These are phyloP conservation scores for Herpetomonas muscarum DNA, from an alignment of 208 protist species.

Conservation along the genomic window DNA sequence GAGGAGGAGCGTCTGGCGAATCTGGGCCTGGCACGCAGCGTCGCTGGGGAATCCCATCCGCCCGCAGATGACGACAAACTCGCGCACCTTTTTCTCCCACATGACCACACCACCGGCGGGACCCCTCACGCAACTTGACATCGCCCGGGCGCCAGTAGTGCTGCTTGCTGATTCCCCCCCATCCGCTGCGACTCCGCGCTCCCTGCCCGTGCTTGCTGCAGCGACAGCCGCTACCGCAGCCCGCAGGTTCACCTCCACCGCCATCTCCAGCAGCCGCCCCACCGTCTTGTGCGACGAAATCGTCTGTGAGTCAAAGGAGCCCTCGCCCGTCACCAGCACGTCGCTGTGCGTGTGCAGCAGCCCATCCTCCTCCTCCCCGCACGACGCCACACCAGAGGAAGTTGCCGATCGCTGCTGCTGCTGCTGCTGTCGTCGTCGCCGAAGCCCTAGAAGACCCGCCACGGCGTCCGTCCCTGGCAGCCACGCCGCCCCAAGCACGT, in stretches of 20 bases:
- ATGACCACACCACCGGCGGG: not conserved
- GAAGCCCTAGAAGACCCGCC: slow-evolving; percentile 34
- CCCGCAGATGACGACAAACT: slow-evolving; percentile 33
- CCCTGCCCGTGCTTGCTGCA: not conserved
- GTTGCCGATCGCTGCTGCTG: not conserved
- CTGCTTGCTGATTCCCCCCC: not conserved
- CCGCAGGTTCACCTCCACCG: slow-evolving; percentile 52
- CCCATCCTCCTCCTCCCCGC: slow-evolving; percentile 11
- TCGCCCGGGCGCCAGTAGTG: too few relatives aligned
- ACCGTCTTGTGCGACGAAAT: slow-evolving; percentile 67
- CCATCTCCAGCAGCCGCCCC: slow-evolving; percentile 65
- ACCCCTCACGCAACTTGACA: too few relatives aligned
- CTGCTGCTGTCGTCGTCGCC: not conserved
- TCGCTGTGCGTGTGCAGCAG: slow-evolving; percentile 29
- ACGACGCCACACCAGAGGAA: not conserved
- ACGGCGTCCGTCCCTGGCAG: slow-evolving; percentile 60
- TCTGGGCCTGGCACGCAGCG: slow-evolving; percentile 9
- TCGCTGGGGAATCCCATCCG: slow-evolving; percentile 24
- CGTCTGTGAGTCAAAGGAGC: slow-evolving; percentile 74
- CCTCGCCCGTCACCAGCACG: slow-evolving; percentile 61
- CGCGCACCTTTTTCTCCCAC: slow-evolving; percentile 3
- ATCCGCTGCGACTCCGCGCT: not conserved
- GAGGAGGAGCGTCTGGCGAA: slow-evolving; percentile 10
- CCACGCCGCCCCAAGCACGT: slow-evolving; percentile 39
- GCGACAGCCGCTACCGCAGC: slow-evolving; percentile 9